Conservation (phyloP, 805 yeast genomes). For the Torulaspora delbrueckii region DNA sequence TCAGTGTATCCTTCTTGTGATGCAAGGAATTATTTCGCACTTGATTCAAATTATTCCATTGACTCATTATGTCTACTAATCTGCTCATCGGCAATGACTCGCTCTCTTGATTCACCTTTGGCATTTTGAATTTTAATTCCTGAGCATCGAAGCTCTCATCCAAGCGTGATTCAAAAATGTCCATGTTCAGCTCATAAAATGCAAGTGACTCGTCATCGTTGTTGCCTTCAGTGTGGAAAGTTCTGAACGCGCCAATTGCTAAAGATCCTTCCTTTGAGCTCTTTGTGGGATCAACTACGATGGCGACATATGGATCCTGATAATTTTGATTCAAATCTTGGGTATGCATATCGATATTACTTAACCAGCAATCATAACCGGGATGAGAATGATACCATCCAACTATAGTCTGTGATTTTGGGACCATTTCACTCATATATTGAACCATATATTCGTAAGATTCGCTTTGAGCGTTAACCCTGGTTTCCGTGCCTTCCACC, state of each 20-base stretch:
- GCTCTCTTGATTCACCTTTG: slow-evolving; percentile 6
- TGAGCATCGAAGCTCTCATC: slow-evolving; percentile 13
- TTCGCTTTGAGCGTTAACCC: slow-evolving; percentile 92
- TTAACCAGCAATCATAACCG: slow-evolving; percentile 94
- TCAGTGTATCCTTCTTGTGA: not conserved
- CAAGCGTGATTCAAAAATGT: slow-evolving; percentile 21
- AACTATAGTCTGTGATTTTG: slow-evolving; percentile 61
- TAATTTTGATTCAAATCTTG: slow-evolving; percentile 78
- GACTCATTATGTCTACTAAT: slow-evolving; percentile 26
- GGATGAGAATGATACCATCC: slow-evolving; percentile 99
- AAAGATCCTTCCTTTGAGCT: slow-evolving; percentile 58
- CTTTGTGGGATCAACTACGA: slow-evolving; percentile 80
- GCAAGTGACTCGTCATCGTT: slow-evolving; percentile 3
- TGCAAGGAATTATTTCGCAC: slow-evolving; percentile 5
- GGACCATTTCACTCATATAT: slow-evolving; percentile 50
- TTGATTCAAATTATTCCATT: slow-evolving; percentile 20
- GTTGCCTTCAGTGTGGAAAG: slow-evolving; percentile 39
- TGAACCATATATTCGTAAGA: slow-evolving; percentile 94
- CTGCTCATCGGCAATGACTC: slow-evolving; percentile 15
- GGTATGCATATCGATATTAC: slow-evolving; percentile 89
- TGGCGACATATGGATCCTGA: slow-evolving; percentile 88
- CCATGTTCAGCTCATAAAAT: slow-evolving; percentile 24
- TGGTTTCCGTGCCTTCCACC: slow-evolving; percentile 91
- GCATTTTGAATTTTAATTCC: slow-evolving; percentile 11
- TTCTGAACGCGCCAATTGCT: slow-evolving; percentile 86